These are phyloP conservation scores for Boletus rubroflammeus DNA, from an alignment of 768 basidiomycete species.

Conservation along the genomic window DNA sequence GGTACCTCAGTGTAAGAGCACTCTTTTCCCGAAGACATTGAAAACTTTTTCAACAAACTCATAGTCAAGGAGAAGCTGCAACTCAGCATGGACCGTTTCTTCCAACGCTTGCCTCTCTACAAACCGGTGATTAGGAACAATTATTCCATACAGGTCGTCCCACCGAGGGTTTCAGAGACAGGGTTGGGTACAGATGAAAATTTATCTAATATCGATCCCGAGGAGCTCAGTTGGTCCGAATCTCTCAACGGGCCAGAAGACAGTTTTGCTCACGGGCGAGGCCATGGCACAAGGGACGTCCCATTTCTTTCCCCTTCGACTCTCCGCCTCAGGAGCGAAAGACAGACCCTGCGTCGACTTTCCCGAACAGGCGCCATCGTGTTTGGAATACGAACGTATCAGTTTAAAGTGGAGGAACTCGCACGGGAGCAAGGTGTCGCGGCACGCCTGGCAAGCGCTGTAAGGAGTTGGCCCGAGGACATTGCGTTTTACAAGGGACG, in stretches of 20 bases:
- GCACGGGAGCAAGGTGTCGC: slow-evolving; percentile 56
- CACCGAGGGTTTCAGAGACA: slow-evolving; percentile 4
- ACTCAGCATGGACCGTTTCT: slow-evolving; percentile 65
- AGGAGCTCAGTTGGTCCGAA: slow-evolving; percentile 64
- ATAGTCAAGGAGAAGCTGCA: slow-evolving; percentile 63
- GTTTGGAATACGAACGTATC: slow-evolving; percentile 71
- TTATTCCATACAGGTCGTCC: slow-evolving; percentile 47
- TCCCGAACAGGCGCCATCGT: slow-evolving; percentile 61
- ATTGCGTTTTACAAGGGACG: slow-evolving; percentile 38
- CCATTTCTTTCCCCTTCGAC: slow-evolving; percentile 35
- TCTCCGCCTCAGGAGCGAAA: slow-evolving; percentile 58
- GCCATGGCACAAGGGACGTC: slow-evolving; percentile 10
- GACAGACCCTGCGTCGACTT: slow-evolving; percentile 69
- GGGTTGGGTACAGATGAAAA: slow-evolving; percentile 8
- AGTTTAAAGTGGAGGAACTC: slow-evolving; percentile 52
- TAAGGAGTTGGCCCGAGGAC: slow-evolving; percentile 67
- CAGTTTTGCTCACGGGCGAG: slow-evolving; percentile 27
- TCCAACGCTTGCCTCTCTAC: slow-evolving; percentile 60
- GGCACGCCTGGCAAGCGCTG: slow-evolving; percentile 59
- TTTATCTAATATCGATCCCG: slow-evolving; percentile 45
- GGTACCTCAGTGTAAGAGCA: slow-evolving; percentile 67
- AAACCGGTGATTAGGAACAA: slow-evolving; percentile 76
- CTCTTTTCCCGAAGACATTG: background rate
- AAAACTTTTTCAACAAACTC: slow-evolving; percentile 1
- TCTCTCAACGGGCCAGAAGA: slow-evolving; percentile 58